Base-by-base conservation (phyloP, 192 early-diverging fungal species). In the Backusella parvicylindrica region DNA sequence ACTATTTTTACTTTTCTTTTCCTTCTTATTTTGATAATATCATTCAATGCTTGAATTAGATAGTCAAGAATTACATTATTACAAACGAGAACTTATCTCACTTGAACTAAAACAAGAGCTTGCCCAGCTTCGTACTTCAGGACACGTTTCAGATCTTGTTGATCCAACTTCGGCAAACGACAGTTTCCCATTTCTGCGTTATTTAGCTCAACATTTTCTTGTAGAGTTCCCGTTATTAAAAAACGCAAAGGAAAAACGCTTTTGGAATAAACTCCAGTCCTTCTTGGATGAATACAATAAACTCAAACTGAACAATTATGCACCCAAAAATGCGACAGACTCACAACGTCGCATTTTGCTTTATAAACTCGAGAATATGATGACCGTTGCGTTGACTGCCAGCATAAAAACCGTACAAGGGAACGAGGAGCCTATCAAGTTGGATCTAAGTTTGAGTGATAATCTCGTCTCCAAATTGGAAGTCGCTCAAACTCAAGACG, bases 221-320 rank as follows among this genome's bases (percentile, higher is more conserved):
- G 67, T 80, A 2, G 77, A 81, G 12, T 89, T 89, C 23, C 88
- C 88, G 11, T 83, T 89, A 31, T 73, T 89, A 15, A 79, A 83
- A 21, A 77, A 80, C 12, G 70, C 67, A 15, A 72, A 81, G 16
- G 40, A 72, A 2, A 68, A 50, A 5, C 69, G 73, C 1, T 84
- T 89, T 33, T 89, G 88, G 88, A 43, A 41, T 1, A 89, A 89
- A 65, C 35, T 82, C 1, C 76, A 85, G 41, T 68, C 70, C 0
- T 89, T 89, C 33, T 31, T 89, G 11, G 77, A 81, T 7, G 86
- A 89, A 70, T 85, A 84, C 70, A 63, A 71, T 13, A 85, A 84
- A 72, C 30, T 82, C 3, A 79, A 82, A 28, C 71, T 84, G 1
- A 78, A 79, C 64, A 79, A 40, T 8, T 75, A 79, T 47, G 23